Conservation (phyloP, 2,329 filamentous ascomycete genomes). For the Aurifilum marmelostoma region DNA sequence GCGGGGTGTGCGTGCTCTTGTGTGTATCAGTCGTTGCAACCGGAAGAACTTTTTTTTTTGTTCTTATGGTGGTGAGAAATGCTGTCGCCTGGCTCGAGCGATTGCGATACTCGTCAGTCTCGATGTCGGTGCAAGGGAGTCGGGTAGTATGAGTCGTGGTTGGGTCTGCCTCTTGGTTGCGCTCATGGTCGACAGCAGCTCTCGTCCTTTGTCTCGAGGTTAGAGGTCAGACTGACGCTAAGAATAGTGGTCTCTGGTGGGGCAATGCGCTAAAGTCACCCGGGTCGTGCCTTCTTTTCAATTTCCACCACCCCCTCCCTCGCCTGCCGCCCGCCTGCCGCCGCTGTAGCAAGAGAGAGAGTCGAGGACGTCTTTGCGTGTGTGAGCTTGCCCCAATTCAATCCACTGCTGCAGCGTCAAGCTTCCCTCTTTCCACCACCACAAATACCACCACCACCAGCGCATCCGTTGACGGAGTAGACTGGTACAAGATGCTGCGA, state of each 20-base stretch:
- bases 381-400: slow-evolving; percentile 9
- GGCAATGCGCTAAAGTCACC: slow-evolving; percentile 13
- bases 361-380: slow-evolving; percentile 9
- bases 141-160: neutral
- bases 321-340: slow-evolving; percentile 1
- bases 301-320: neutral
- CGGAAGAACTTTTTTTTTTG: neutral
- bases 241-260: slow-evolving; percentile 17
- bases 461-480: slow-evolving; percentile 23
- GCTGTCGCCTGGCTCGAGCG: neutral
- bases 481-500: slow-evolving; percentile 40
- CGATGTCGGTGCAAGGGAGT: neutral
- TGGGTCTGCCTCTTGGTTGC: neutral
- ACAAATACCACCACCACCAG: slow-evolving; percentile 10
- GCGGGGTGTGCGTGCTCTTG: neutral
- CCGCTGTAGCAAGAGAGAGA: neutral
- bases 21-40: neutral
- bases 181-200: slow-evolving; percentile 7
- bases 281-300: slow-evolving; percentile 9
- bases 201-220: slow-evolving; percentile 12
- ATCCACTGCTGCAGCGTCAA: neutral
- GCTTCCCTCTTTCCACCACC: neutral
- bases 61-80: neutral
- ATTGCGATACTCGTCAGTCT: slow-evolving; percentile 1
- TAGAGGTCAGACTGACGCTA: slow-evolving; percentile 17